Conservation (phyloP, 1,139 yeast genomes). For the Pichia sp. region DNA sequence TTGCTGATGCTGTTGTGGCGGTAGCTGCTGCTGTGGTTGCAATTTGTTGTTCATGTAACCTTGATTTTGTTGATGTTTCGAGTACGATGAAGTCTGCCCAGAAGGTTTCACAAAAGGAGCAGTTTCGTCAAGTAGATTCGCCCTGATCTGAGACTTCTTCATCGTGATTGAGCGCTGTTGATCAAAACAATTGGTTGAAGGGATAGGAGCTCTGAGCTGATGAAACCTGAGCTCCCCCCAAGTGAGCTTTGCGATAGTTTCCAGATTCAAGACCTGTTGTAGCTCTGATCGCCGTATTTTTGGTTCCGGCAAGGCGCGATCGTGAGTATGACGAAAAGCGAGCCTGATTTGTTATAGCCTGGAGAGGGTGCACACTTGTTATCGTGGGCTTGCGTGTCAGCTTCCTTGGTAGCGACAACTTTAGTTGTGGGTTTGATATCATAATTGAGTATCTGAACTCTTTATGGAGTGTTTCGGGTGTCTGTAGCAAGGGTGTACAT, state of each 20-base stretch:
- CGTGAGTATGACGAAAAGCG: not conserved
- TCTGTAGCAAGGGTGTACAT: no score
- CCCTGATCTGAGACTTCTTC: conserved; percentile 27
- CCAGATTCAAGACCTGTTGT: not conserved
- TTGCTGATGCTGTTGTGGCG: not conserved
- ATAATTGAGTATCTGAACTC: no score
- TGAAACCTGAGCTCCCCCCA: not conserved
- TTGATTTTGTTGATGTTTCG: conserved; percentile 2
- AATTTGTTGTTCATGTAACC: not conserved
- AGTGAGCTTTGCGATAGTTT: not conserved
- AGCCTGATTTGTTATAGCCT: not conserved
- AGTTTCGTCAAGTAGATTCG: conserved; percentile 24
- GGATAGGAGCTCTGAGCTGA: not conserved
- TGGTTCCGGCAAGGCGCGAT: not conserved
- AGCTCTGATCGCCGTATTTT: not conserved
- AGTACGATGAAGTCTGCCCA: not conserved
- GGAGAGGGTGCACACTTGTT: no score
- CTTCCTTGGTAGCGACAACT: no score
- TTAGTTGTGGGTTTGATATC: no score
- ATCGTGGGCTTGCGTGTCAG: no score
- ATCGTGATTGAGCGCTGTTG: conserved; percentile 1
- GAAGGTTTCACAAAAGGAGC: conserved; percentile 9
- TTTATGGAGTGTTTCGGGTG: no score
- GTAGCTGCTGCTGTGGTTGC: conserved; percentile 1
- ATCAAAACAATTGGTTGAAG: not conserved